Conservation (phyloP, 371 early-diverging fungal species). For the Cladochytrium tenue region DNA sequence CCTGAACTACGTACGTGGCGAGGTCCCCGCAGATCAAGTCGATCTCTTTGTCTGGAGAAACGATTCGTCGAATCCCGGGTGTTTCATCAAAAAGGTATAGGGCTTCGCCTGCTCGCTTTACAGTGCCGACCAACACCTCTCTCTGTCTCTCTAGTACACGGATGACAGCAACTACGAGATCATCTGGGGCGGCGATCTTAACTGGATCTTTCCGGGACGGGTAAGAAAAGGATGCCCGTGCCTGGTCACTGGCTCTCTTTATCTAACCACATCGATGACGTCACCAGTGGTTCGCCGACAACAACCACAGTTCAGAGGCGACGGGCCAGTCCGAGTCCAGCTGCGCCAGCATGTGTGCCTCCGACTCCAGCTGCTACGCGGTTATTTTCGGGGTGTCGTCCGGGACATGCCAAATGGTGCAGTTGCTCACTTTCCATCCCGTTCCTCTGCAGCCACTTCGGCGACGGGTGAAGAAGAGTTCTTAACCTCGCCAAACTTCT, state of each 20-base stretch:
- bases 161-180: neutral
- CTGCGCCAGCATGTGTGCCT: neutral
- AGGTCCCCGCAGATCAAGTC: neutral
- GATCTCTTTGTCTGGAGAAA: neutral
- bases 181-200: neutral
- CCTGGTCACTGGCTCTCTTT: neutral
- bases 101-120: too few relatives aligned
- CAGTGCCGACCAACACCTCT: too few relatives aligned
- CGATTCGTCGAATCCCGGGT: neutral
- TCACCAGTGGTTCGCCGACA: neutral
- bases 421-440: neutral
- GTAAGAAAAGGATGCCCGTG: neutral
- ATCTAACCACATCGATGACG: neutral
- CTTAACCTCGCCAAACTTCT: neutral
- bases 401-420: neutral
- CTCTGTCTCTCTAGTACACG: too few relatives aligned
- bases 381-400: neutral
- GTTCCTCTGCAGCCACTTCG: too few relatives aligned
- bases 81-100: neutral
- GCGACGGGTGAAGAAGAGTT: too few relatives aligned
- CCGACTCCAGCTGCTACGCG: neutral
- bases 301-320: neutral
- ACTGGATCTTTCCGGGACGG: neutral
- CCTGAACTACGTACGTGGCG: neutral
- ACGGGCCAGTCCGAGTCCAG: neutral